Evolutionary conservation across 2,329 filamentous ascomycete species (phyloP), one percentile per base, ranked within the genome.

Genomic region (Periconia sp.): DNA sequence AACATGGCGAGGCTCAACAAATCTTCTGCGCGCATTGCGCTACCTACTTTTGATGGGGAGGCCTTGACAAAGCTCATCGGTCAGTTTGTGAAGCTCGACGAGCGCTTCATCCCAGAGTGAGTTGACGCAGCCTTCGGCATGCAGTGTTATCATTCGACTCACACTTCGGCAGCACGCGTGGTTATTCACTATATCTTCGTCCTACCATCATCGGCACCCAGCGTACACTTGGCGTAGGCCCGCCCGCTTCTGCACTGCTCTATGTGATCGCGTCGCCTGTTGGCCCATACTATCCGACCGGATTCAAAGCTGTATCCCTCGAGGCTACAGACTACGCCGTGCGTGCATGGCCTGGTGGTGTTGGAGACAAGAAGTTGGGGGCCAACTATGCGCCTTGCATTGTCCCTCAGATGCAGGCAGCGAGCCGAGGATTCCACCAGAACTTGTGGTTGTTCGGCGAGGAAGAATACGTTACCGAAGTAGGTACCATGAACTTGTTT

Each of bases 331-430:
- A 96, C 78, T 96, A 97, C 75, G 93, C 93, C 51, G 92, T 97
- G 57, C 91, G 94, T 62, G 94, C 94, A 53, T 99, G 94, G 94
- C 94, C 94, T 45, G 94, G 94, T 56, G 94, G 94, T 72, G 93
- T 97, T 31, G 94, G 94, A 66, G 92, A 97, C 81, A 96, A 94
- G 85, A 99, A 99, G 81, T 86, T 99, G 33, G 94, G 94, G 57
- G 94, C 93, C 69, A 99, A 99, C 84, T 99, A 99, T 75, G 94
- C 94, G n/a, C 94, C 94, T 6, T 97, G 94, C 80, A 93, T 99
- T 68, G 81, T 97, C n/a, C 94, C 94, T 17, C 94, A 99, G 78
- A 85, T 94, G 67, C 85, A 96, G 77, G 94, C 94, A 41, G 91
- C 92, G 44, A 89, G 87, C 74, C 86, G 92, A 52, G 94, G 94